These are phyloP conservation scores for Botryotinia calthae DNA, from an alignment of 2,329 filamentous ascomycete species.

Conservation along the genomic window DNA sequence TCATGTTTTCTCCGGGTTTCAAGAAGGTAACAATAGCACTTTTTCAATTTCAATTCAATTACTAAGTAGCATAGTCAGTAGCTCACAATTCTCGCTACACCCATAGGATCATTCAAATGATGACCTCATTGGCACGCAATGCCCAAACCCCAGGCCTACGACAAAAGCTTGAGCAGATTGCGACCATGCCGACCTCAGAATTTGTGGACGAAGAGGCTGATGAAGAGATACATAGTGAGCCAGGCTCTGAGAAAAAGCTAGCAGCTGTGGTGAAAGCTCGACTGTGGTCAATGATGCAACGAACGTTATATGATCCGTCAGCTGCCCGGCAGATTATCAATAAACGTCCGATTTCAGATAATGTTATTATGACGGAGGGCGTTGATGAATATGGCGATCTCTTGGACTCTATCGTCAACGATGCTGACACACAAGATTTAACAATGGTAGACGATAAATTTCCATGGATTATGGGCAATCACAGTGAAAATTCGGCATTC, in stretches of 20 bases:
- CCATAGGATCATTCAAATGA: slow-evolving; percentile 14
- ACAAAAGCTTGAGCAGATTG: slow-evolving; percentile 10
- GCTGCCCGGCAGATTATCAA: slow-evolving; percentile 20
- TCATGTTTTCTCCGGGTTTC: slow-evolving; percentile 34
- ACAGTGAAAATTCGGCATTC: slow-evolving; percentile 7
- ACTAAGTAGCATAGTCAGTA: slow-evolving; percentile 15
- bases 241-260: slow-evolving; percentile 21
- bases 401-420: not conserved
- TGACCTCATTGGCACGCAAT: slow-evolving; percentile 18
- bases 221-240: not conserved
- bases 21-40: slow-evolving; percentile 27
- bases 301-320: slow-evolving; percentile 25
- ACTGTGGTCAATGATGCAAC: slow-evolving; percentile 35
- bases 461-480: slow-evolving; percentile 2
- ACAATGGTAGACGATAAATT: not conserved
- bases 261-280: slow-evolving; percentile 26
- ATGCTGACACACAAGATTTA: not conserved
- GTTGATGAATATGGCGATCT: slow-evolving; percentile 11
- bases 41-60: not conserved
- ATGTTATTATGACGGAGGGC: not conserved
- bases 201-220: not conserved
- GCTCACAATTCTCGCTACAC: slow-evolving; percentile 19
- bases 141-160: slow-evolving; percentile 16
- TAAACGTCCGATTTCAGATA: not conserved
- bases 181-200: not conserved